These are phyloP conservation scores for Dendrostoma leiphaemia DNA, from an alignment of 2,329 filamentous ascomycete genomes.

Conservation along the genomic window DNA sequence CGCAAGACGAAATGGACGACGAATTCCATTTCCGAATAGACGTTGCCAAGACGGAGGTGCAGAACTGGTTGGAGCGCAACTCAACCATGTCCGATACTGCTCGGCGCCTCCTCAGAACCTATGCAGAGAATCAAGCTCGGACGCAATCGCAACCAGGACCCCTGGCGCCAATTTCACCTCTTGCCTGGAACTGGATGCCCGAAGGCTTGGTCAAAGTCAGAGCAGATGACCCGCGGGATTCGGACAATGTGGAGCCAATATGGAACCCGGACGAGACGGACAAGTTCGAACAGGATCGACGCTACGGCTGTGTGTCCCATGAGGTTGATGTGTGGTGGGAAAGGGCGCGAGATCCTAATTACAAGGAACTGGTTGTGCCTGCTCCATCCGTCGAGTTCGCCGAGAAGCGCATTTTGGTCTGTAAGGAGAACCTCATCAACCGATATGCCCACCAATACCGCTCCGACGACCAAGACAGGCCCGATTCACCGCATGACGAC, in stretches of 20 bases:
- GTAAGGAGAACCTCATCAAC: slow-evolving; percentile 58
- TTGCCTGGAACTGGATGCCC: slow-evolving; percentile 57
- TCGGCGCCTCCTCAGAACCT: slow-evolving; percentile 51
- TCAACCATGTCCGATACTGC: slow-evolving; percentile 58
- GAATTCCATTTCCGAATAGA: slow-evolving; percentile 53
- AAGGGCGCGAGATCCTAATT: slow-evolving; percentile 57
- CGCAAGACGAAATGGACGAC: slow-evolving; percentile 52
- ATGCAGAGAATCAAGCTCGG: slow-evolving; percentile 42
- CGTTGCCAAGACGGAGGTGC: slow-evolving; percentile 57
- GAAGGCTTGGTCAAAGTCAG: slow-evolving; percentile 32
- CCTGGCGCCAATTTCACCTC: slow-evolving; percentile 47
- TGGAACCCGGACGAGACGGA: slow-evolving; percentile 49
- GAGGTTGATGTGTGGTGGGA: slow-evolving; percentile 68
- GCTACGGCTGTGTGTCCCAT: slow-evolving; percentile 60
- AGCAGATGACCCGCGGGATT: slow-evolving; percentile 33
- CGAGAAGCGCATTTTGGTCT: slow-evolving; percentile 54
- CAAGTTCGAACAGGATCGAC: slow-evolving; percentile 57
- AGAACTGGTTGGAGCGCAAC: slow-evolving; percentile 62
- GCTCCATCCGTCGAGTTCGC: slow-evolving; percentile 63
- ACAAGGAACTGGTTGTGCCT: slow-evolving; percentile 54
- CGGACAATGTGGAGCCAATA: slow-evolving; percentile 43
- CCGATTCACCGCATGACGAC: slow-evolving; percentile 31
- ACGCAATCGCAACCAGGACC: slow-evolving; percentile 48
- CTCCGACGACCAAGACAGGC: slow-evolving; percentile 37
- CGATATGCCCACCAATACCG: slow-evolving; percentile 49